These are phyloP conservation scores for Mollisia scopiformis DNA, from an alignment of 2,329 filamentous ascomycete genomes.

Conservation along the genomic window DNA sequence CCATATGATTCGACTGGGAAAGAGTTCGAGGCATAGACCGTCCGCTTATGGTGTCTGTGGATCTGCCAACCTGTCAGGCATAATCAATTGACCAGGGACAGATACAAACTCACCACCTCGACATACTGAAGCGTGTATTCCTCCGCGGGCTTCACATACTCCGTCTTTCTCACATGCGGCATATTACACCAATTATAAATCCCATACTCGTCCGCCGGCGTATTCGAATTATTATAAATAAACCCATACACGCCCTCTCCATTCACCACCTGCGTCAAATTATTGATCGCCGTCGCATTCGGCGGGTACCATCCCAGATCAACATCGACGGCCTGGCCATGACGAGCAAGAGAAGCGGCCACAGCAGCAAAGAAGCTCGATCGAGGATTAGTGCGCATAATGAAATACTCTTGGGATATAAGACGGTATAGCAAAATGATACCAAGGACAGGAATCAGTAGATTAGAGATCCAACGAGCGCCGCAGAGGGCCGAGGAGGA, in stretches of 20 bases:
- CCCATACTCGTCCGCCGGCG: constrained; percentile 59
- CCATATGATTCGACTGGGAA: constrained; percentile 74
- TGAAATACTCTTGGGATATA: constrained; percentile 18
- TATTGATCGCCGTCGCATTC: constrained; percentile 58
- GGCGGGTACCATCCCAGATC: constrained; percentile 59
- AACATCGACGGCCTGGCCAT: constrained; percentile 21
- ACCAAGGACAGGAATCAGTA: constrained; percentile 18
- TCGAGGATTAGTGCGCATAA: constrained; percentile 24
- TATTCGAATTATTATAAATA: constrained; percentile 68
- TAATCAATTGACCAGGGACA: not conserved
- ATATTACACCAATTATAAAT: constrained; percentile 86
- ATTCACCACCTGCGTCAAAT: constrained; percentile 59
- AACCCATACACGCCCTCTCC: constrained; percentile 71
- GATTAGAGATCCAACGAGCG: constrained; percentile 19
- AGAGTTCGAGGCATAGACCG: constrained; percentile 76
- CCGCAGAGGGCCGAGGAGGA: constrained; percentile 4
- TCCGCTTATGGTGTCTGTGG: constrained; percentile 84
- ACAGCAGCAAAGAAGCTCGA: constrained; percentile 25
- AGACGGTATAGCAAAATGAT: constrained; percentile 21
- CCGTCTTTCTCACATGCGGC: constrained; percentile 70
- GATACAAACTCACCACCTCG: constrained; percentile 61
- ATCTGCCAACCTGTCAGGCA: constrained; percentile 45
- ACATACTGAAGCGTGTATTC: constrained; percentile 74
- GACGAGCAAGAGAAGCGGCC: constrained; percentile 22
- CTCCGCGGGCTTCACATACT: constrained; percentile 59